Percentiles rank a stretch among this genome's conserved stretches.
These are phyloP conservation scores for Eleusine coracana DNA, from an alignment of 176 grass and related monocot genomes.

Conservation along the genomic window DNA sequence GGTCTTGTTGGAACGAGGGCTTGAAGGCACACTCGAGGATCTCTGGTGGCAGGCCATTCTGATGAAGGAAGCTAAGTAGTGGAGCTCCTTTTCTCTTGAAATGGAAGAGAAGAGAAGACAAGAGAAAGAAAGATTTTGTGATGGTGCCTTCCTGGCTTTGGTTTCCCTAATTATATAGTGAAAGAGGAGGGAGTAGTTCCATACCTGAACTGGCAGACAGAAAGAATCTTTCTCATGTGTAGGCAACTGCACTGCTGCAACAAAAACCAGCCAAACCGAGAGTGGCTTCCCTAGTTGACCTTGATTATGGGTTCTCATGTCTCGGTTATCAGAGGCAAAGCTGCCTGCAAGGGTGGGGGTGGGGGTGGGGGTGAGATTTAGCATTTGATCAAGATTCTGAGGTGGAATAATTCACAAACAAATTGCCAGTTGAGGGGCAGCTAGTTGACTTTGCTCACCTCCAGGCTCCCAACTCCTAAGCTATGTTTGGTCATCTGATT, in stretches of 20 bases:
- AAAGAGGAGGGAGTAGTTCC: neutral
- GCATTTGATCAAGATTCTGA: neutral
- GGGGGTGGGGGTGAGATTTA: neutral
- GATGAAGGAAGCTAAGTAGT: neutral
- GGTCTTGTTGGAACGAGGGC: slow-evolving; percentile 26
- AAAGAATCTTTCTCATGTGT: neutral
- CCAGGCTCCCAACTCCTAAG: neutral
- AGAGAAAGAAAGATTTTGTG: neutral
- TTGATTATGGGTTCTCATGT: neutral
- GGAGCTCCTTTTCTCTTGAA: slow-evolving; percentile 24
- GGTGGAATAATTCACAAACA: neutral
- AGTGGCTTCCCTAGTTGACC: neutral
- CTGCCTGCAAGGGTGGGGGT: neutral
- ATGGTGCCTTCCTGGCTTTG: neutral
- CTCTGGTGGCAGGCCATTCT: slow-evolving; percentile 28
- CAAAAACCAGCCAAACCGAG: neutral
- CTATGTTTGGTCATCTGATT: neutral
- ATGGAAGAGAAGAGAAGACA: slow-evolving; percentile 32
- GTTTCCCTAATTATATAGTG: neutral
- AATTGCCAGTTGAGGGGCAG: neutral
- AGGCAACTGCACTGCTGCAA: neutral
- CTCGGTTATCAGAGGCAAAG: neutral
- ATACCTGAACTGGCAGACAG: neutral
- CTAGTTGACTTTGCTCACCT: neutral
- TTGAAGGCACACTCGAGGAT: slow-evolving; percentile 38